Evolutionary conservation across 768 basidiomycete genomes (phyloP).

Genomic region (Rhodosporidiobolus odoratus): DNA sequence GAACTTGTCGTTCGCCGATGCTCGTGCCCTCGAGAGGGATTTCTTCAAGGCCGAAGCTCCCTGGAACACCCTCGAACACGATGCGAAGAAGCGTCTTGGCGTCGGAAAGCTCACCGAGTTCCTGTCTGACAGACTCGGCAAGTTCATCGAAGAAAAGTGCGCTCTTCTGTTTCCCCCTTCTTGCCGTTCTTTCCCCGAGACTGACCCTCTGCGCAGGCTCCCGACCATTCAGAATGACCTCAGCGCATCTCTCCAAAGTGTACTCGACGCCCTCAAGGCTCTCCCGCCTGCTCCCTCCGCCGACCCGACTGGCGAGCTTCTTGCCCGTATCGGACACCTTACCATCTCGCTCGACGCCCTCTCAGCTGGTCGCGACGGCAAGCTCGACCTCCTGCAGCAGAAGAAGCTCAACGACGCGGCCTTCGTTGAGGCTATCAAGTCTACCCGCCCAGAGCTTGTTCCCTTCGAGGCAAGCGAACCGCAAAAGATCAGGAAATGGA

Average conservation of each 20-base stretch:
- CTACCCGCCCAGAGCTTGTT: slow-evolving; percentile 10
- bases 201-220: slow-evolving; percentile 16
- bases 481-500: neutral
- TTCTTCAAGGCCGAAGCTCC: slow-evolving; percentile 56
- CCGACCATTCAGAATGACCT: slow-evolving; percentile 14
- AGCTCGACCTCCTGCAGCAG: slow-evolving; percentile 23
- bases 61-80: slow-evolving; percentile 50
- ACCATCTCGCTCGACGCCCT: slow-evolving; percentile 7
- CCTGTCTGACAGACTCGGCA: slow-evolving; percentile 55
- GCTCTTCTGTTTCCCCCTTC: neutral
- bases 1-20: slow-evolving; percentile 46
- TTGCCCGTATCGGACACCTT: slow-evolving; percentile 15
- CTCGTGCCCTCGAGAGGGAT: slow-evolving; percentile 47
- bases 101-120: slow-evolving; percentile 55
- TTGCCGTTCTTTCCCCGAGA: neutral
- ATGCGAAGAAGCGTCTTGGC: slow-evolving; percentile 52
- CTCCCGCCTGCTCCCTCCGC: slow-evolving; percentile 28
- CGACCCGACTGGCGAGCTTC: slow-evolving; percentile 35
- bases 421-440: slow-evolving; percentile 10
- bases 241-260: neutral
- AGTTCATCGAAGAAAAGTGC: slow-evolving; percentile 56
- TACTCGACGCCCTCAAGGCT: neutral
- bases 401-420: slow-evolving; percentile 14
- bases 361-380: slow-evolving; percentile 3
- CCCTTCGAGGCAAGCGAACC: slow-evolving; percentile 16